Base-by-base conservation (phyloP, 768 basidiomycete species). In the Pleurotus eryngii region DNA sequence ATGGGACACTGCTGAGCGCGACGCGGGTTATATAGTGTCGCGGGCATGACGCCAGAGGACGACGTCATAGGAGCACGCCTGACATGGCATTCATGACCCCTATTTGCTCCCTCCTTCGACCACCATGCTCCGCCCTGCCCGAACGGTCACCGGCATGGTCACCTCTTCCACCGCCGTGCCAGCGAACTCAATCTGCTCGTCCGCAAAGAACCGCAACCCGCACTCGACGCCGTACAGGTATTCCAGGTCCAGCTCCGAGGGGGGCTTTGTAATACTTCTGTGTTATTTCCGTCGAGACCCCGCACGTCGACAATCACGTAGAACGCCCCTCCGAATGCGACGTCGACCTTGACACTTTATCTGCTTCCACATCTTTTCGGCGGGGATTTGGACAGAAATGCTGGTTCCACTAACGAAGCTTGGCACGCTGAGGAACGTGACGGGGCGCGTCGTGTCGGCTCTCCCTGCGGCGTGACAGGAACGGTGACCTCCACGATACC, bases 311-410 rank as follows among this genome's bases (percentile, higher is more conserved):
- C 73, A 47, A 76, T 64, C 15, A 67, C 74, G 59, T 76, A 76
- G 67, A 72, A 76, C 27, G 74, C 73, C 5, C 74, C 74, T 20
- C 74, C 74, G 45, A 71, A 76, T 24, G 72, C 67, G 50, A 76
- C 62, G 58, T 74, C 72, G 4, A 75, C 60, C 22, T 38, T 60
- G 11, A 76, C 66, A 30, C 9, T 47, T 22, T 42, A 72, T 57
- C 42, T 64, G 59, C 12, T n/a, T 15, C 72, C 74, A 74, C 24
- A 59, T 63, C 37, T 59, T 45, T 5, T 60, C 60, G 24, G 57
- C 57, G 8, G 72, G 71, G 27, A 76, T 67, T 11, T 65, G 61
- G 9, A 73, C 67, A 24, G 53, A 54, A 8, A 75, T 37, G 46
- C 68, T 61, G 9, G 56, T 57, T n/a, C 64, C 65, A 2, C 67